Conservation (phyloP, 2,329 filamentous ascomycete species). For the Cytospora piceicola region DNA sequence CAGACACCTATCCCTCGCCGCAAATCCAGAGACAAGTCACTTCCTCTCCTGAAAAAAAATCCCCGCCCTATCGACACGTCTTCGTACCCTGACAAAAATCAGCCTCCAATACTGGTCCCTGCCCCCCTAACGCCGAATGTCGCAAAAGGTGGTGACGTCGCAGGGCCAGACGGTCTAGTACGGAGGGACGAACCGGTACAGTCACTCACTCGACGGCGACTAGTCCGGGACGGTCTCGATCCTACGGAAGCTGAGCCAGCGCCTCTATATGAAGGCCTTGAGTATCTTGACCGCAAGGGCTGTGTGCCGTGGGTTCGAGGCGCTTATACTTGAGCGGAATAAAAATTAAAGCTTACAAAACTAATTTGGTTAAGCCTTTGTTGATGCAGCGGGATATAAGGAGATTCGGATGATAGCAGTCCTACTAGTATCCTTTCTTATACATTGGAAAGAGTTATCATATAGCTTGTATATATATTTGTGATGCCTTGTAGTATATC, state of each 20-base stretch:
- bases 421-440: too few relatives aligned
- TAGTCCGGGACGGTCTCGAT: constrained; percentile 63
- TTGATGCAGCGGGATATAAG: too few relatives aligned
- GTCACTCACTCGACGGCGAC: constrained; percentile 60
- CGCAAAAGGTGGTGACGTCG: constrained; percentile 51
- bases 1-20: constrained; percentile 63
- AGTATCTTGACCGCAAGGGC: constrained; percentile 65
- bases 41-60: constrained; percentile 62
- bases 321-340: constrained; percentile 41
- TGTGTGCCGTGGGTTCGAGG: constrained; percentile 61
- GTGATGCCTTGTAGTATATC: too few relatives aligned
- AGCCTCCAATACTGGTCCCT: constrained; percentile 66
- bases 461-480: too few relatives aligned
- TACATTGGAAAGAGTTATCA: too few relatives aligned
- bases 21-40: constrained; percentile 42
- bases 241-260: constrained; percentile 57
- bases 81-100: constrained; percentile 61
- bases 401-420: too few relatives aligned
- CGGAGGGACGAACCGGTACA: constrained; percentile 60
- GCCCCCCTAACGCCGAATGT: constrained; percentile 60
- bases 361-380: too few relatives aligned
- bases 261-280: constrained; percentile 62
- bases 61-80: constrained; percentile 55
- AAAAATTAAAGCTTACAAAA: too few relatives aligned
- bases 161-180: constrained; percentile 53